Conservation (phyloP, 2,329 filamentous ascomycete species). For the Beauveria bassiana region DNA sequence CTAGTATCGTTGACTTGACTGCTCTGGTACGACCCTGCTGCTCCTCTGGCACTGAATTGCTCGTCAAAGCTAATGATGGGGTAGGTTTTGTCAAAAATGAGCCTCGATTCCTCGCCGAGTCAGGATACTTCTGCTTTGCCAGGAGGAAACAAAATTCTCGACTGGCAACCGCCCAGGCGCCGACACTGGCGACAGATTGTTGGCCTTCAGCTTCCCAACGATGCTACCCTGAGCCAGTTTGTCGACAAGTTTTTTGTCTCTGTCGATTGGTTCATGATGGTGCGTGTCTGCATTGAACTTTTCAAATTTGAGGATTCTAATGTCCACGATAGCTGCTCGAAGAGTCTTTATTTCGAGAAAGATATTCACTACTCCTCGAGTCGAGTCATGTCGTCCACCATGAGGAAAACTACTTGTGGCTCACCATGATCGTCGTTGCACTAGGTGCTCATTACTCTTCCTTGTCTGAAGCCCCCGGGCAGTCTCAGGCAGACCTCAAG, state of each 20-base stretch:
- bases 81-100: constrained; percentile 9
- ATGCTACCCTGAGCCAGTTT: neutral
- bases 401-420: constrained; percentile 10
- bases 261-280: constrained; percentile 14
- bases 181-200: constrained; percentile 8
- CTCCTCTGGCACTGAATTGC: neutral
- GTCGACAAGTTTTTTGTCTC: constrained; percentile 10
- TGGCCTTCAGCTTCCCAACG: constrained; percentile 4
- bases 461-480: neutral
- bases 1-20: constrained; percentile 9
- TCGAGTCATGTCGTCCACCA: constrained; percentile 3
- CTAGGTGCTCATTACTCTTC: constrained; percentile 8
- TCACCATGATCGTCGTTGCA: constrained; percentile 5
- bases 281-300: neutral
- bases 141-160: constrained; percentile 7
- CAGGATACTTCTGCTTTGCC: constrained; percentile 12
- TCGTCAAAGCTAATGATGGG: neutral
- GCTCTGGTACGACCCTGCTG: neutral
- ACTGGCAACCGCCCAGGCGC: neutral
- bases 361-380: neutral
- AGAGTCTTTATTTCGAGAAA: neutral
- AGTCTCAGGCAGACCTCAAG: neutral
- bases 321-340: constrained; percentile 1
- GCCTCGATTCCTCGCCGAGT: neutral
- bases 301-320: neutral